Conservation (phyloP, 495 filamentous ascomycete species). For the Immersiella caudata region DNA sequence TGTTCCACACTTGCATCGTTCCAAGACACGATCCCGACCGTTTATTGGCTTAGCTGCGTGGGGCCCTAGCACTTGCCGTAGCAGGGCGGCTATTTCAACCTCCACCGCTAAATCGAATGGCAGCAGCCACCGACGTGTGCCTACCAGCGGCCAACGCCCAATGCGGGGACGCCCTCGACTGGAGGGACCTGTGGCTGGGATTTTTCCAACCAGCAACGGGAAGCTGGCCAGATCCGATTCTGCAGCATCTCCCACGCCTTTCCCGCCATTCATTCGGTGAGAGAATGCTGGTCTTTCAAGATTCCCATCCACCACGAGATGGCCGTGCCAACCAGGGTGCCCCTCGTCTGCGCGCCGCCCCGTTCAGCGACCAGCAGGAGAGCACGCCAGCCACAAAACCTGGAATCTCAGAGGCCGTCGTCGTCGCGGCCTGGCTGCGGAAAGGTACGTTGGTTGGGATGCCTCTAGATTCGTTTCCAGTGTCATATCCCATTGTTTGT, state of each 20-base stretch:
- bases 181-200: neutral
- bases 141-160: neutral
- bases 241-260: neutral
- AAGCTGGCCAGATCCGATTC: constrained; percentile 1
- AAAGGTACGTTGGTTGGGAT: neutral
- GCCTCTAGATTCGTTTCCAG: neutral
- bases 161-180: neutral
- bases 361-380: neutral
- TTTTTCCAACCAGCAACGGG: neutral
- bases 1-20: constrained; percentile 28
- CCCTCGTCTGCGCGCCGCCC: neutral
- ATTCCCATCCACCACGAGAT: neutral
- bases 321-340: neutral
- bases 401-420: neutral
- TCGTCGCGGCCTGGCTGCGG: neutral
- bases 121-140: neutral
- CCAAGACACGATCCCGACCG: constrained; percentile 34
- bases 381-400: neutral
- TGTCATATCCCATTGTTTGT: neutral
- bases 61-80: constrained; percentile 42
- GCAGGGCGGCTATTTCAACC: constrained; percentile 50
- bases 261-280: neutral
- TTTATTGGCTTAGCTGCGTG: constrained; percentile 45
- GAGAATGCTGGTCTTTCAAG: neutral
- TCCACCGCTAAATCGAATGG: neutral